phyloP scores from a whole-genome alignment of 1,139 yeast genomes.

The Trichomonascaceae sp. region DNA sequence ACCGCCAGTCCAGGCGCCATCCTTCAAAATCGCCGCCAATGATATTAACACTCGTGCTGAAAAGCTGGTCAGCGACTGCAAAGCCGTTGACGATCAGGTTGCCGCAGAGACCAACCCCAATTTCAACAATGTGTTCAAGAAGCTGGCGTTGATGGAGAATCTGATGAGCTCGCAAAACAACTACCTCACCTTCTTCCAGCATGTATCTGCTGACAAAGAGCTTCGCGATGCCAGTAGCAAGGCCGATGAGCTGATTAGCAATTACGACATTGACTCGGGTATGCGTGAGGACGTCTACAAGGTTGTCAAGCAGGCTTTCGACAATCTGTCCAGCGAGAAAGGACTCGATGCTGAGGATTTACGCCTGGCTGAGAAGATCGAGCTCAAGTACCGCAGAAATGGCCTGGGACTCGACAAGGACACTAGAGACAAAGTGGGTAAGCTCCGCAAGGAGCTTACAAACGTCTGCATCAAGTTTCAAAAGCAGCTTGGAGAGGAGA shows the following conservation, averaged over 20 bases:
- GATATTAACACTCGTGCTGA: conserved; percentile 34
- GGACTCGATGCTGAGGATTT: conserved; percentile 41
- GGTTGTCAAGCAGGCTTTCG: conserved; percentile 40
- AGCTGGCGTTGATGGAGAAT: conserved; percentile 40
- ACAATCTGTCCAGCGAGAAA: conserved; percentile 17
- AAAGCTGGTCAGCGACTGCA: conserved; percentile 33
- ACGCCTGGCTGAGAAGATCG: conserved; percentile 43
- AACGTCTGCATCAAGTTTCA: conserved; percentile 42
- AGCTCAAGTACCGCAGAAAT: conserved; percentile 44
- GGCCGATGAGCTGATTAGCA: conserved; percentile 45
- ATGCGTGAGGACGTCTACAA: conserved; percentile 56
- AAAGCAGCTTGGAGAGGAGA: conserved; percentile 60
- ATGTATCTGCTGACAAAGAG: conserved; percentile 49
- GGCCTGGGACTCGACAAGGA: conserved; percentile 53
- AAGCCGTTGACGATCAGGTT: conserved; percentile 38
- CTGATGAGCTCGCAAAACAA: conserved; percentile 31
- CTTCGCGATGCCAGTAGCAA: conserved; percentile 58
- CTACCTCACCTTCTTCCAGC: conserved; percentile 52
- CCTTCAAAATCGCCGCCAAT: conserved; percentile 49
- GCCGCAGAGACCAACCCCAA: conserved; percentile 39
- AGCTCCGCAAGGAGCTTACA: conserved; percentile 47
- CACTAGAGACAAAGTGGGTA: conserved; percentile 41
- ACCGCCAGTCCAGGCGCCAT: conserved; percentile 39
- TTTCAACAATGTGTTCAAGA: conserved; percentile 40
- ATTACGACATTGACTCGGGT: conserved; percentile 48